Evolutionary conservation across 179 eudicot species (phyloP).

Genomic region (Drosera spatulata): DNA sequence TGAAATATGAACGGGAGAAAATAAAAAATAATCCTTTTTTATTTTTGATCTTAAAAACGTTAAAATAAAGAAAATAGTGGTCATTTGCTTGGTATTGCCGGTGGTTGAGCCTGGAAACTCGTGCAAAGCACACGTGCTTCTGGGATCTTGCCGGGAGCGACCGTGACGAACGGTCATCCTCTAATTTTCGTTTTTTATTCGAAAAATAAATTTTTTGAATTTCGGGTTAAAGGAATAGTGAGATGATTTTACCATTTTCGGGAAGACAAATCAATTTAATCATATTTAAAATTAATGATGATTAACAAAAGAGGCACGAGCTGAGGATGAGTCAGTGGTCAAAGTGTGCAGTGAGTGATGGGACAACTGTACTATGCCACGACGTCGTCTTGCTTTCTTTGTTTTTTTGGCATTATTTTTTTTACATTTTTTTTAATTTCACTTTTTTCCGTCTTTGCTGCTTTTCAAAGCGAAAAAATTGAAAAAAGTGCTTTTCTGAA

Average conservation of each 20-base stretch:
- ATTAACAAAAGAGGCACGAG: slow-evolving; percentile 4
- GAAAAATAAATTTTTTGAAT: background rate
- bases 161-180: slow-evolving; percentile 13
- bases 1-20: no score
- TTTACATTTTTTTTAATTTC: background rate
- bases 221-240: background rate
- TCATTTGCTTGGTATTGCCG: slow-evolving; percentile 16
- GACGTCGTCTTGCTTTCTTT: slow-evolving; percentile 17
- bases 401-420: background rate
- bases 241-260: background rate
- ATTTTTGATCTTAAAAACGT: no score
- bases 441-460: background rate
- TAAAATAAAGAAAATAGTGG: background rate
- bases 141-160: slow-evolving; percentile 9
- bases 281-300: background rate
- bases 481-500: slow-evolving; percentile 16
- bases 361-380: slow-evolving; percentile 19
- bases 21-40: background rate
- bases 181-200: background rate
- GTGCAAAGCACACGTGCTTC: slow-evolving; percentile 30
- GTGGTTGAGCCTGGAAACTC: slow-evolving; percentile 19
- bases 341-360: slow-evolving; percentile 15
- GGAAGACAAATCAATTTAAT: no score
- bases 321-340: slow-evolving; percentile 19
- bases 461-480: background rate